Percentiles rank a stretch among this genome's conserved stretches.
phyloP scores from a whole-genome alignment of 164 flowering plant species.

The Chimonanthus salicifolius region DNA sequence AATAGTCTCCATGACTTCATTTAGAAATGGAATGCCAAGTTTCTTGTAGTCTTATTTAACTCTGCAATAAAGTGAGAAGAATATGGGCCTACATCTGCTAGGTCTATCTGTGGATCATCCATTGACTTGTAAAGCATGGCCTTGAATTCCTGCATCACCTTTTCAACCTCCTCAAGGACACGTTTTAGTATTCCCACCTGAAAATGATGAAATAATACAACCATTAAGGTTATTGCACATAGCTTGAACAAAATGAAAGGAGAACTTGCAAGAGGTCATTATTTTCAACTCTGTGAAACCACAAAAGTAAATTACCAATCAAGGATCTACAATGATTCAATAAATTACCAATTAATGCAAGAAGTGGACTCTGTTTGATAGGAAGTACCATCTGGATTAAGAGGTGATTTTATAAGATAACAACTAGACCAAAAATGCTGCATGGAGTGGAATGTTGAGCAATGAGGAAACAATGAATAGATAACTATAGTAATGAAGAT shows the following conservation, averaged over 20 bases:
- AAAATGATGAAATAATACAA: slow-evolving; percentile 11
- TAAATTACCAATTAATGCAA: too few relatives aligned
- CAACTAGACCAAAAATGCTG: too few relatives aligned
- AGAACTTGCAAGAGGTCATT: neutral
- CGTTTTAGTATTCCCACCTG: slow-evolving; percentile 97
- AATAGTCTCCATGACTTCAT: too few relatives aligned
- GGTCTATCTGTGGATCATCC: slow-evolving; percentile 93
- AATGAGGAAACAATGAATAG: too few relatives aligned
- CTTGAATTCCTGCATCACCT: slow-evolving; percentile 94
- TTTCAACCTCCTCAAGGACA: slow-evolving; percentile 99
- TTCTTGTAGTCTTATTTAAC: neutral
- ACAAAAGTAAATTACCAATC: neutral
- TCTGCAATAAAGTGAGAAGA: neutral
- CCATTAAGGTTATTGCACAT: neutral
- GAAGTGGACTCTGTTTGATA: too few relatives aligned
- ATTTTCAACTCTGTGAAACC: neutral
- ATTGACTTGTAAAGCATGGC: slow-evolving; percentile 87
- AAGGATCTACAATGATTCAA: too few relatives aligned
- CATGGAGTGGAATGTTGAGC: too few relatives aligned
- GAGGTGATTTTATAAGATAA: too few relatives aligned
- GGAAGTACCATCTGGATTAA: too few relatives aligned
- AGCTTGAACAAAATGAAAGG: neutral
- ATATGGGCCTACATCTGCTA: slow-evolving; percentile 56
- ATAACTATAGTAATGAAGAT: too few relatives aligned
- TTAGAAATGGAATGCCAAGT: too few relatives aligned